Percentiles rank a stretch among this genome's conserved stretches.
Evolutionary conservation across 2,329 filamentous ascomycete species (phyloP).

Genomic region (Sporothrix curviconia): DNA sequence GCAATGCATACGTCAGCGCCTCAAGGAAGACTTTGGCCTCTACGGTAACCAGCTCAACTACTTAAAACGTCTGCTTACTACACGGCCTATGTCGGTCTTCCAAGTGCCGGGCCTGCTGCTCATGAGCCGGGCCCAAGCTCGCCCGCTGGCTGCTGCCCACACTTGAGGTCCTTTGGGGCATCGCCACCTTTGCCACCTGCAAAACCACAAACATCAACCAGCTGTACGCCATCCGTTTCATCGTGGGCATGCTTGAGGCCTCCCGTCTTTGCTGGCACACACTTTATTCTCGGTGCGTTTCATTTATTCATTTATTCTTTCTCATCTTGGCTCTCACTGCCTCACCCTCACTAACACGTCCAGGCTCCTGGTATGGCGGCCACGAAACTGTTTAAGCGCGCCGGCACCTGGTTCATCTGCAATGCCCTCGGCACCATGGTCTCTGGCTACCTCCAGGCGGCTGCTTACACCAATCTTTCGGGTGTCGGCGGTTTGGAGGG

Average conservation of each 20-base stretch:
- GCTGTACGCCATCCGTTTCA: slow-evolving; percentile 27
- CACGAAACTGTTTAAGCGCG: slow-evolving; percentile 27
- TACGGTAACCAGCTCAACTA: slow-evolving; percentile 35
- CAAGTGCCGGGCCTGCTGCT: slow-evolving; percentile 29
- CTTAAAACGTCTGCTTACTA: slow-evolving; percentile 36
- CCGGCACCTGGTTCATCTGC: slow-evolving; percentile 21
- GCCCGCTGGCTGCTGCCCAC: slow-evolving; percentile 27
- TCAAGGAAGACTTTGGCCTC: slow-evolving; percentile 33
- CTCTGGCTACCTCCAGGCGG: slow-evolving; percentile 40
- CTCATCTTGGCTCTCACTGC: background rate
- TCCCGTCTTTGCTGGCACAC: slow-evolving; percentile 28
- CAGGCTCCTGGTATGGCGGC: slow-evolving; percentile 22
- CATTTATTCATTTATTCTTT: background rate
- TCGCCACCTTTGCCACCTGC: slow-evolving; percentile 27
- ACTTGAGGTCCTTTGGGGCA: slow-evolving; percentile 28
- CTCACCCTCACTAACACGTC: background rate
- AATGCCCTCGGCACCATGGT: slow-evolving; percentile 26
- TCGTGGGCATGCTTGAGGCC: slow-evolving; percentile 30
- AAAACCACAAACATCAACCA: slow-evolving; percentile 26
- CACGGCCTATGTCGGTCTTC: slow-evolving; percentile 32
- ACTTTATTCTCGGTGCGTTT: slow-evolving; percentile 26
- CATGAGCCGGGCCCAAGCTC: slow-evolving; percentile 26
- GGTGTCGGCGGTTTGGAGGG: slow-evolving; percentile 43
- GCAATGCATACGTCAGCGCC: slow-evolving; percentile 33
- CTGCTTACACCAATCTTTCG: slow-evolving; percentile 47